Evolutionary conservation across 768 basidiomycete species (phyloP), one percentile per base, ranked within the genome.

Genomic region (Amanita rubescens): DNA sequence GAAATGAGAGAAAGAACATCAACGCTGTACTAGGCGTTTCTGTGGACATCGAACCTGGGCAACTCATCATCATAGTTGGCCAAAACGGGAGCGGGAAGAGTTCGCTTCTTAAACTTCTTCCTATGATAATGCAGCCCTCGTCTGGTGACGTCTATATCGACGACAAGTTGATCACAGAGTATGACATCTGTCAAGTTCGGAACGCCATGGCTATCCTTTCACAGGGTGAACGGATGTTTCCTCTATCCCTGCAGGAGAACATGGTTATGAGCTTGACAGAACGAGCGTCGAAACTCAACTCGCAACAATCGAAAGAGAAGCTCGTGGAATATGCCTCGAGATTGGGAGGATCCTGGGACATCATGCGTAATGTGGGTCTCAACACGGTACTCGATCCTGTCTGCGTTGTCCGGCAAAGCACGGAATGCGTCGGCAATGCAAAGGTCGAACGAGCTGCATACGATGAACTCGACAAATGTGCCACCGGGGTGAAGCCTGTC

Each of bases 51-150:
- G 55, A 68, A 7, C 59, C 75, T 6, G 77, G 77, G 2, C 68
- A 75, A 24, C 67, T 81, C 11, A 74, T 78, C 15, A 75, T 82
- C 32, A 67, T 84, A n/a, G 81, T 84, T 6, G 80, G 81, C 24
- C 65, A 66, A 2, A 84, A 82, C 56, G 80, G 81, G 5, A 74
- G 74, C 49, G 80, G 79, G 1, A 81, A 81, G 56, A 75, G 76
- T 3, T 78, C 79, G 0, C 56, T 81, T 17, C 64, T 82, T 15
- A 78, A 78, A 42, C 64, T 82, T 11, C 62, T 84, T 3, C 68
- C 77, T 0, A 66, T 78, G 1, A 59, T 81, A 3, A 80, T 77
- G 59, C 74, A 78, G 46, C 70, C 74, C 0, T 68, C 69, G 0
- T 62, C 66, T 0, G 81, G 79, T 0, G 58, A 69, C 6, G 43